Conservation (phyloP, 140 eudicot species). For the Oenanthe javanica region DNA sequence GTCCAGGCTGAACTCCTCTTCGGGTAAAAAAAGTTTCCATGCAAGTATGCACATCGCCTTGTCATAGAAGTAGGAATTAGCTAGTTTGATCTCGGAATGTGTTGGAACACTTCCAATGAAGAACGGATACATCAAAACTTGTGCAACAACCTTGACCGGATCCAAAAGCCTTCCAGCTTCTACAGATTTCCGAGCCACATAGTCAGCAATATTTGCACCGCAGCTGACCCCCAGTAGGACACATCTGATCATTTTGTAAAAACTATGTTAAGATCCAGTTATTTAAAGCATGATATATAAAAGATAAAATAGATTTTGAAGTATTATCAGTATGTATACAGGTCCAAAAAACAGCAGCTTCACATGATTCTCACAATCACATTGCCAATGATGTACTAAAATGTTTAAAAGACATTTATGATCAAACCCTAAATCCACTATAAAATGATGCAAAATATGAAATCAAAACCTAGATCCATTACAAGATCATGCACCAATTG, state of each 20-base stretch:
- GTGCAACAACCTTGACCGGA: constrained; percentile 90
- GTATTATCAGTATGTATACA: neutral
- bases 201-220: constrained; percentile 92
- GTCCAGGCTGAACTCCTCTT: constrained; percentile 76
- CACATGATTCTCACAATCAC: neutral
- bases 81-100: constrained; percentile 76
- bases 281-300: neutral
- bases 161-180: constrained; percentile 67
- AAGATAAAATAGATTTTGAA: neutral
- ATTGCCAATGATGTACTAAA: neutral
- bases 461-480: neutral
- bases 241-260: constrained; percentile 40
- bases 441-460: neutral
- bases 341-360: neutral
- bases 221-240: constrained; percentile 93
- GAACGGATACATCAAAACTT: constrained; percentile 89
- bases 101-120: constrained; percentile 92
- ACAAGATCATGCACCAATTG: neutral
- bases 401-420: neutral
- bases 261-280: neutral
- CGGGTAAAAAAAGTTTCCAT: constrained; percentile 87
- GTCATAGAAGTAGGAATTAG: constrained; percentile 90
- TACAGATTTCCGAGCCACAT: constrained; percentile 71
- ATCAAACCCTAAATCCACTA: neutral
- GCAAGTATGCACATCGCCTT: constrained; percentile 80